A percentile compares a stretch with the other conserved stretches of the same genome.
Evolutionary conservation across 129 eudicot species (phyloP).

Genomic region (Kitagawia praeruptora): DNA sequence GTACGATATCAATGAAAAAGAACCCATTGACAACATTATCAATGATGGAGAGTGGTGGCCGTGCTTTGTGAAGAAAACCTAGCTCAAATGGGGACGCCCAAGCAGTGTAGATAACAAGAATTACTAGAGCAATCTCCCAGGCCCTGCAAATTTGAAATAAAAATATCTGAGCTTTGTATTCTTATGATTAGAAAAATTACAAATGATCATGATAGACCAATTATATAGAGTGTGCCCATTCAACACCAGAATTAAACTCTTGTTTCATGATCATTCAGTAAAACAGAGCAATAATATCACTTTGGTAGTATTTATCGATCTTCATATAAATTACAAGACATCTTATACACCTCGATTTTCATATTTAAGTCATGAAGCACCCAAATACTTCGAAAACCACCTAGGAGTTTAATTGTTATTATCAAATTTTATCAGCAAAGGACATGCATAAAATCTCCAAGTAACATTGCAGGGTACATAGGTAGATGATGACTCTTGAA

Average conservation of each 20-base stretch:
- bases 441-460: not conserved
- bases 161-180: not conserved
- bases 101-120: slow-evolving; percentile 66
- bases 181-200: no score
- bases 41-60: slow-evolving; percentile 37
- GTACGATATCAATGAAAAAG: slow-evolving; percentile 65
- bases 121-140: slow-evolving; percentile 68
- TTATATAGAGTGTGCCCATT: not conserved
- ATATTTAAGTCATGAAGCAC: not conserved
- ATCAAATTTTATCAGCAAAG: not conserved
- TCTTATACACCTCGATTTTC: not conserved
- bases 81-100: slow-evolving; percentile 91
- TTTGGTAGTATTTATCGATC: not conserved
- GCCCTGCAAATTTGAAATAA: slow-evolving; percentile 36
- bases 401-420: not conserved
- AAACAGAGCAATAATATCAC: not conserved
- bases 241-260: not conserved
- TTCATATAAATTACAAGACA: not conserved
- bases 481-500: not conserved
- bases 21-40: slow-evolving; percentile 80
- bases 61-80: slow-evolving; percentile 53
- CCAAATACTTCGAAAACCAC: not conserved
- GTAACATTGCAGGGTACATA: not conserved
- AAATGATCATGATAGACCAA: not conserved
- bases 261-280: not conserved